These are phyloP conservation scores for Coemansia sp. DNA, from an alignment of 192 early-diverging fungal genomes.

Conservation along the genomic window DNA sequence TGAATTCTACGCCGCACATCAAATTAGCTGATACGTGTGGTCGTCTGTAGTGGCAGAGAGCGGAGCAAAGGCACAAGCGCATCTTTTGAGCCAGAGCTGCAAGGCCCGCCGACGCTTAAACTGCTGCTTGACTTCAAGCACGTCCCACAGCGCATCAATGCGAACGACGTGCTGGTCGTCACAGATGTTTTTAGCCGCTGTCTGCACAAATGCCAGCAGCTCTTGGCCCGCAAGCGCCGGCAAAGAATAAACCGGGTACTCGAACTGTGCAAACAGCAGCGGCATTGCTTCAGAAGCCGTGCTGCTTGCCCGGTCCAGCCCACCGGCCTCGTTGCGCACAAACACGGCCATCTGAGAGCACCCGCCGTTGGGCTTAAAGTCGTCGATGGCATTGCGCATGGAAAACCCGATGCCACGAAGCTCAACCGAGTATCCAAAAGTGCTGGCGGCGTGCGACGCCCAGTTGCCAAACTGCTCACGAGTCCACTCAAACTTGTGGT, in stretches of 20 bases:
- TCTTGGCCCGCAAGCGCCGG: constrained; percentile 34
- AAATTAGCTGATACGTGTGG: too few species aligned
- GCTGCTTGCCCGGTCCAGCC: neutral
- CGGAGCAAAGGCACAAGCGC: neutral
- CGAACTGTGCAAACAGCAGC: constrained; percentile 42
- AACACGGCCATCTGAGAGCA: constrained; percentile 81
- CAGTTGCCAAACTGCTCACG: constrained; percentile 75
- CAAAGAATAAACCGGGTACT: constrained; percentile 54
- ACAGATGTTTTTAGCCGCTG: constrained; percentile 6
- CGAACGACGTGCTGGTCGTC: constrained; percentile 9
- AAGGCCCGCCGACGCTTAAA: constrained; percentile 45
- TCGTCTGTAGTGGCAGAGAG: too few species aligned
- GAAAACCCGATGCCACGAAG: constrained; percentile 34
- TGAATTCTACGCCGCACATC: too few species aligned
- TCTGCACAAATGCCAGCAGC: constrained; percentile 36
- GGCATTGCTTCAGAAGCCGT: constrained; percentile 12
- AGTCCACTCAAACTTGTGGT: constrained; percentile 98
- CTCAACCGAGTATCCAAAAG: constrained; percentile 65
- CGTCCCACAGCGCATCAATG: constrained; percentile 46
- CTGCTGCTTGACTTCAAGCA: constrained; percentile 52
- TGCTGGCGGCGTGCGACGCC: constrained; percentile 56
- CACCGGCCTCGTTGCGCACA: constrained; percentile 11
- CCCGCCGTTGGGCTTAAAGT: constrained; percentile 51
- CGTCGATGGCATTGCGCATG: constrained; percentile 31
- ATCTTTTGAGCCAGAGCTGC: constrained; percentile 25